Base-by-base conservation (phyloP, 306 rosid genomes). In the Lotus japonicus region DNA sequence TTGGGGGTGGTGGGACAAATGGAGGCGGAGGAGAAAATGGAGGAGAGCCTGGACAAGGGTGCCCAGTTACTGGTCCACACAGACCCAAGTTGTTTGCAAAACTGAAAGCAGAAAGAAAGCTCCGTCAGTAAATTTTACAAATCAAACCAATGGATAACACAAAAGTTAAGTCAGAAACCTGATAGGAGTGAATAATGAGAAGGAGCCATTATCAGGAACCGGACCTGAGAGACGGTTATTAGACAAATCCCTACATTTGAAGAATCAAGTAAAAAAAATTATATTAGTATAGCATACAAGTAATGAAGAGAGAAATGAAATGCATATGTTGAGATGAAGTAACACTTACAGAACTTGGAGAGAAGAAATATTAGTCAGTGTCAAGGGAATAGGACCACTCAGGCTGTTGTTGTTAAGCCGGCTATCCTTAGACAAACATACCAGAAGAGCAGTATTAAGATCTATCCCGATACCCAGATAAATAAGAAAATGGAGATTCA, bases 11-110 rank as follows among this genome's bases (percentile, higher is more conserved):
- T 49, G 95, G 99, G 5, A 90, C 89, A 87, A 90, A 95, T 17
- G 99, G 99, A 3, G 99, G 99, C 71, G 99, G 99, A 57, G 99
- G 99, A 62, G 99, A 90, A 80, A 95, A 95, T 65, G 99, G 99
- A 46, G 99, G 99, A 58, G 99, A 90, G 66, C 97, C 97, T 13
- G 99, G 99, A 85, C 99, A 95, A 18, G 99, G 99, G 45, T 63
- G 97, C 48, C 96, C 96, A 57, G 99, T 88, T 23, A 95, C 99
- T n/a, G 97, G 99, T 61, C 99, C 99, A 75, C 99, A 95, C 11
- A 95, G 88, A 81, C 28, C 84, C 89, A 84, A 35, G 84, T 95
- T 95, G 80, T 90, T 95, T 33, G 97, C 95, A 88, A 90, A 95
- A 95, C 99, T 95, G 92, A 77, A 81, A 67, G 55, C 13, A 75